Conservation (phyloP, 768 basidiomycete species). For the Epithele typhae region DNA sequence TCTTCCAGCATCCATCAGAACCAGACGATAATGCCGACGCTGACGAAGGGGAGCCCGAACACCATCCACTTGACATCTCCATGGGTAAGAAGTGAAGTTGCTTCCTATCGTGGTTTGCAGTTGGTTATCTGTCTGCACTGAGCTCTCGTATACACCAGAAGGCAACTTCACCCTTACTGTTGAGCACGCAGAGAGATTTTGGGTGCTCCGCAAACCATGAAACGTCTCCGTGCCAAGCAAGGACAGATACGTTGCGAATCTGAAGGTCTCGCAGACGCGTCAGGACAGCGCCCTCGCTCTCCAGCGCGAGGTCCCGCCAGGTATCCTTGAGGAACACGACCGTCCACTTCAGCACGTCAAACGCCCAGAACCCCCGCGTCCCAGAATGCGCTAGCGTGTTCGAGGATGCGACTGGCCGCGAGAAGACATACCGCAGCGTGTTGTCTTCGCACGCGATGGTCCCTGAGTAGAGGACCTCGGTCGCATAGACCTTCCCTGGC, state of each 20-base stretch:
- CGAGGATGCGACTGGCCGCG: background rate
- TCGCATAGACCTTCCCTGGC: background rate
- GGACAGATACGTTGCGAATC: background rate
- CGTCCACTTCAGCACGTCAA: background rate
- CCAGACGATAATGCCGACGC: constrained; percentile 7
- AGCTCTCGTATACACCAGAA: background rate
- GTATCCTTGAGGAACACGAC: constrained; percentile 11
- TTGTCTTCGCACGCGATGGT: background rate
- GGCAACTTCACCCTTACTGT: no score
- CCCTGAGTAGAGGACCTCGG: background rate
- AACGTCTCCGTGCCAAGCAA: constrained; percentile 7
- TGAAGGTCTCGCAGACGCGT: background rate
- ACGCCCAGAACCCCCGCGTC: constrained; percentile 11
- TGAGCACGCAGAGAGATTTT: background rate
- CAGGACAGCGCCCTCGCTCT: constrained; percentile 3
- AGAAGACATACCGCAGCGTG: background rate
- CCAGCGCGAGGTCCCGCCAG: background rate
- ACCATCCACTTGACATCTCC: background rate
- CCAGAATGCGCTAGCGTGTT: background rate
- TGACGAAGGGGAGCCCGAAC: background rate
- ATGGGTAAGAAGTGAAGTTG: background rate
- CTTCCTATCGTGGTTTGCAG: background rate
- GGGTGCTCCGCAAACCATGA: no score
- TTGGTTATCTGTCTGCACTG: constrained; percentile 19
- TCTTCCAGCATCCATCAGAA: background rate